These are phyloP conservation scores for Pulveroboletus sp. DNA, from an alignment of 768 basidiomycete genomes.

Conservation along the genomic window DNA sequence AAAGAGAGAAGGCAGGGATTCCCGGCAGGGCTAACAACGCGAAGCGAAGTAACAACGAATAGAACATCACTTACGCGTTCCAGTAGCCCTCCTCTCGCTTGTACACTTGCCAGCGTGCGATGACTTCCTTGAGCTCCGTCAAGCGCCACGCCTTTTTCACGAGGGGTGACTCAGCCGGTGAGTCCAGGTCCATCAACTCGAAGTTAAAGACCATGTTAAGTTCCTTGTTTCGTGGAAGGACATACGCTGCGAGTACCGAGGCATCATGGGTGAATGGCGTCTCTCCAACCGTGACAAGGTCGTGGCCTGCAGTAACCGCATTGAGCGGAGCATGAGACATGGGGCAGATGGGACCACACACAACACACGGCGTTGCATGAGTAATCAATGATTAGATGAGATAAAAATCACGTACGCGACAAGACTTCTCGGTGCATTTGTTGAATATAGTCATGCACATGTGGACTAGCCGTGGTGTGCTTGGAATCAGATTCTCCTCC, in stretches of 20 bases:
- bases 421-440: conserved; percentile 65
- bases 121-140: conserved; percentile 45
- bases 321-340: not conserved
- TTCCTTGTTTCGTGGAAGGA: conserved; percentile 53
- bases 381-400: conserved; percentile 16
- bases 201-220: conserved; percentile 66
- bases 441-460: conserved; percentile 61
- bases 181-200: conserved; percentile 58
- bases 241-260: conserved; percentile 49
- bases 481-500: conserved; percentile 1
- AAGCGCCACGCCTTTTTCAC: conserved; percentile 48
- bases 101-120: conserved; percentile 52
- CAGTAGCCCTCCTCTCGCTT: conserved; percentile 59
- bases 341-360: not conserved
- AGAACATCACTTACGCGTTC: conserved; percentile 49
- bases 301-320: conserved; percentile 37
- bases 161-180: conserved; percentile 40
- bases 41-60: not conserved
- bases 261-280: conserved; percentile 55
- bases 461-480: conserved; percentile 41
- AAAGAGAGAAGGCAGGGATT: not conserved
- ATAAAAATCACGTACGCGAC: conserved; percentile 41
- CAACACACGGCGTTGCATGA: not conserved
- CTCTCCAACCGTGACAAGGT: conserved; percentile 65
- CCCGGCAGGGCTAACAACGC: not conserved